Evolutionary conservation across 495 filamentous ascomycete genomes (phyloP).

Genomic region (Cercophora newfieldiana): DNA sequence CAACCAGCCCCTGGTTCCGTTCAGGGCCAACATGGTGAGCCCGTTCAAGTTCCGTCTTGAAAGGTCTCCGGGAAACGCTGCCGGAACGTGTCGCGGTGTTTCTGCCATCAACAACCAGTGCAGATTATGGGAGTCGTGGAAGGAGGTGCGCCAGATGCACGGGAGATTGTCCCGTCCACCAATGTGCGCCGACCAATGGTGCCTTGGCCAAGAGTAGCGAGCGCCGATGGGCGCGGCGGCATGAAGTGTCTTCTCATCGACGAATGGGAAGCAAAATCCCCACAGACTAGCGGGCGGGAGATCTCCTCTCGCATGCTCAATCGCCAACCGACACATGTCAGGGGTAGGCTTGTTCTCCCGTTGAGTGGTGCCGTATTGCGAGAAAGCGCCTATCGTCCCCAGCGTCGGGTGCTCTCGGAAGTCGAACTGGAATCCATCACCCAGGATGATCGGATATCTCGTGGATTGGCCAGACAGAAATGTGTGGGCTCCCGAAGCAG

Average conservation of each 20-base stretch:
- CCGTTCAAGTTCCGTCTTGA: background rate
- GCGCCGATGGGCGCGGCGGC: too few relatives aligned
- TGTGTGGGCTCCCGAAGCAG: background rate
- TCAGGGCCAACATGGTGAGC: background rate
- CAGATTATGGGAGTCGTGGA: background rate
- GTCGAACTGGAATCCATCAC: background rate
- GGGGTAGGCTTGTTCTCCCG: background rate
- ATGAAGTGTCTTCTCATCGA: background rate
- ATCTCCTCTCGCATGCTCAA: too few relatives aligned
- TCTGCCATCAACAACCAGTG: background rate
- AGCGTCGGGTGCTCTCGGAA: background rate
- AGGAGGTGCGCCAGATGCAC: background rate
- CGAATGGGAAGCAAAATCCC: background rate
- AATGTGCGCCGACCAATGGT: background rate
- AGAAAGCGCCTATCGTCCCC: background rate
- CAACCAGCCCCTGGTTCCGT: background rate
- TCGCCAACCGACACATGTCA: background rate
- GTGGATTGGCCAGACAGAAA: background rate
- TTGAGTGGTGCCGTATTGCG: background rate
- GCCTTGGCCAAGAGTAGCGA: too few relatives aligned
- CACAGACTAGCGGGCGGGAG: too few relatives aligned
- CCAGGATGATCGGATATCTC: background rate
- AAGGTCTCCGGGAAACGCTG: background rate
- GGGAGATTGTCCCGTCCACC: background rate
- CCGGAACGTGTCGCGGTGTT: background rate